A percentile compares a stretch with the other conserved stretches of the same genome.
These are phyloP conservation scores for Pyrenophora tritici-repentis DNA, from an alignment of 2,329 filamentous ascomycete species.

Conservation along the genomic window DNA sequence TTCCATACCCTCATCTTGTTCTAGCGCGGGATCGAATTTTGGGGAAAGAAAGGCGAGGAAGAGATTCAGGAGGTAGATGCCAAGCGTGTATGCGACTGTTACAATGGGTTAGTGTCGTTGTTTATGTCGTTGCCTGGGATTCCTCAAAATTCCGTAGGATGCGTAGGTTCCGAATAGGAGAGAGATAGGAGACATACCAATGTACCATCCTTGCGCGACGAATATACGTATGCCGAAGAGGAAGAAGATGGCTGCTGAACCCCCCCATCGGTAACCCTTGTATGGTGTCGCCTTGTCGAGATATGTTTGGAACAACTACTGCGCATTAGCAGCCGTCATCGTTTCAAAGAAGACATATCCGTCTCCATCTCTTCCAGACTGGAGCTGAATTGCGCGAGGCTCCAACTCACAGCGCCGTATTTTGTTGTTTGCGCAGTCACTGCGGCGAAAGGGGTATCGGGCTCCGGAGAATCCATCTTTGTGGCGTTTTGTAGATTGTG, in stretches of 20 bases:
- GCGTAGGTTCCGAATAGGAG: not conserved
- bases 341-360: not conserved
- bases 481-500: constrained; percentile 6
- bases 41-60: constrained; percentile 98
- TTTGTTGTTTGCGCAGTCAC: constrained; percentile 83
- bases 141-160: not conserved
- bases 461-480: constrained; percentile 82
- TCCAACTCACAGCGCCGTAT: constrained; percentile 67
- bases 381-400: constrained; percentile 14
- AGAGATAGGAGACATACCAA: constrained; percentile 64
- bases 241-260: constrained; percentile 75
- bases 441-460: constrained; percentile 90
- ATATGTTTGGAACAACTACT: constrained; percentile 88
- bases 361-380: not conserved
- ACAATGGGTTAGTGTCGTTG: constrained; percentile 7
- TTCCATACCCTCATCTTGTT: constrained; percentile 94
- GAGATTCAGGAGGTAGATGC: constrained; percentile 97
- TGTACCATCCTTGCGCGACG: constrained; percentile 96
- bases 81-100: constrained; percentile 91
- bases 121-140: not conserved
- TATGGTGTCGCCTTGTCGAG: constrained; percentile 93
- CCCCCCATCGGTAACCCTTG: constrained; percentile 86
- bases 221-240: constrained; percentile 90
- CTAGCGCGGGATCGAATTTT: constrained; percentile 97
- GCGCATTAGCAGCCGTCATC: constrained; percentile 19